Base-by-base conservation (phyloP, 129 eudicot species). In the Arctium lappa region DNA sequence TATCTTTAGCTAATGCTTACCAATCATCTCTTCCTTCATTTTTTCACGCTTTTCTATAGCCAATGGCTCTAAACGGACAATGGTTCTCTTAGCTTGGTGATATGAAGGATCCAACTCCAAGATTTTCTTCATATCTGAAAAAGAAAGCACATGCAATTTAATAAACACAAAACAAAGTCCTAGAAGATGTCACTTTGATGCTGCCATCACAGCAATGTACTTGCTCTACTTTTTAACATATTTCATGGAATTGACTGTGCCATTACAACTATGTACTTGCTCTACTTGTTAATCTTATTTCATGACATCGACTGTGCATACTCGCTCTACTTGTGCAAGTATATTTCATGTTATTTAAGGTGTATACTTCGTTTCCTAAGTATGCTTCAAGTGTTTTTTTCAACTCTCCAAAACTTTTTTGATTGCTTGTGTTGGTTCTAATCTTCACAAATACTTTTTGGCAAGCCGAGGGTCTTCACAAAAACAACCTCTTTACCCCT, bases 11-110 rank as follows among this genome's bases (percentile, higher is more conserved):
- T 11, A 18, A 72, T 81, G 76, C 83, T 82, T 56, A 91, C 94
- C 94, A 36, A 91, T 82, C 92, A 91, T 91, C 78, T 92, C 97
- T 85, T 90, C 94, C 85, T 90, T 92, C 97, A 92, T 85, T 79
- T 92, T 92, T 53, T 92, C 97, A 50, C 88, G 87, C 86, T 92
- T 92, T 75, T 92, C 94, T 78, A 80, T 84, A 1, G 97, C 97
- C 79, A 89, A 74, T 81, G 18, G 84, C 79, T 81, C 89, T 88
- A 91, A 82, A 11, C 93, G 90, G 34, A 81, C 15, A 38, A 88
- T 83, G 15, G 84, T 83, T 81, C 89, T 88, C 77, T 88, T 90
- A 81, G 89, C 90, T 82, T 92, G 88, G 83, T 84, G 72, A 83
- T 86, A 80, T 31, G 91, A 86, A 46, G 89, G 97, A 44, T 92